Evolutionary conservation across 164 flowering plant species (phyloP).

Genomic region (grape (Vitis vinifera)): DNA sequence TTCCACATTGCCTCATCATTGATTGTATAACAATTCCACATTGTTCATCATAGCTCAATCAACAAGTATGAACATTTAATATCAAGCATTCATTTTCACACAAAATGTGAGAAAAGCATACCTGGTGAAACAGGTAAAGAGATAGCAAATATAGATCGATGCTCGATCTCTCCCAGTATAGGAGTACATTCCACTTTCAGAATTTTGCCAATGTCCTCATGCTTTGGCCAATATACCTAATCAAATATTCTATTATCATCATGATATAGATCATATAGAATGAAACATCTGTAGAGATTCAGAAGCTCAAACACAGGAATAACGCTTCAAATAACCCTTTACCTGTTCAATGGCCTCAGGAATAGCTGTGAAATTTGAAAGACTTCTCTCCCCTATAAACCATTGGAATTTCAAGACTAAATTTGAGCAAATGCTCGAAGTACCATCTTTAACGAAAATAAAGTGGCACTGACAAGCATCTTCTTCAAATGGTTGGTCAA

Average conservation of each 20-base stretch:
- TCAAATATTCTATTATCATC: constrained; percentile 14
- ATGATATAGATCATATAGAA: constrained; percentile 1
- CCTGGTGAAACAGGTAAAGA: constrained; percentile 85
- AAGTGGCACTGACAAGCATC: constrained; percentile 91
- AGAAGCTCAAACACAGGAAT: neutral
- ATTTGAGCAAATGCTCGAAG: constrained; percentile 39
- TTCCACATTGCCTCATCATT: too few species aligned
- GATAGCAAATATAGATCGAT: constrained; percentile 80
- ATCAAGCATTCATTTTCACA: neutral
- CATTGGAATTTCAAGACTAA: constrained; percentile 79
- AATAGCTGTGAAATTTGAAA: constrained; percentile 63
- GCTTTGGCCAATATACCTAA: constrained; percentile 90
- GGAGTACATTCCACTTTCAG: constrained; percentile 93
- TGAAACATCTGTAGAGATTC: neutral
- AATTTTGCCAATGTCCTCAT: constrained; percentile 65
- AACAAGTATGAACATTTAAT: too few species aligned
- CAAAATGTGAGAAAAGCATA: constrained; percentile 24
- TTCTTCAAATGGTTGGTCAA: constrained; percentile 88
- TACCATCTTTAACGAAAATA: constrained; percentile 55
- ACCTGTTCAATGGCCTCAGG: constrained; percentile 79
- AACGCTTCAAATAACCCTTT: constrained; percentile 2
- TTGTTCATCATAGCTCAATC: too few species aligned
- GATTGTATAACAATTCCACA: too few species aligned
- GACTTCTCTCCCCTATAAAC: constrained; percentile 76
- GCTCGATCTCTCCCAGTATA: constrained; percentile 59